Evolutionary conservation across 83 land plant genomes (phyloP).

Genomic region (Thuja plicata): DNA sequence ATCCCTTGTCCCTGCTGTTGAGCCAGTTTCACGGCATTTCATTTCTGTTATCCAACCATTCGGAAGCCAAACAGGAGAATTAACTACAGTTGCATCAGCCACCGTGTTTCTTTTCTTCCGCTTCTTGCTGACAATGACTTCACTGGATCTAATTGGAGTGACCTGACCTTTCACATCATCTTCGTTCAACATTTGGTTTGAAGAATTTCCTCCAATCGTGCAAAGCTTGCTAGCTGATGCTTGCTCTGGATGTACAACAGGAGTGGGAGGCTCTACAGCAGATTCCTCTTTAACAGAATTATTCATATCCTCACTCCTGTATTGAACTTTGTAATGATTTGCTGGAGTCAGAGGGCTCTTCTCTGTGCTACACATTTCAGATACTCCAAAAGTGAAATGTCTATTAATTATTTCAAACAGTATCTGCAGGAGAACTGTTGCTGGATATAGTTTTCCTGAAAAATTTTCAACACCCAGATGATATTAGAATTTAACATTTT

Average conservation of each 20-base stretch:
- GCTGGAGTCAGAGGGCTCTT: not conserved
- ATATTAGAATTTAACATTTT: not conserved
- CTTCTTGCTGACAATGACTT: not conserved
- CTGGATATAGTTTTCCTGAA: not conserved
- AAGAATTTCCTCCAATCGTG: not conserved
- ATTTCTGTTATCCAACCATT: constrained; percentile 21
- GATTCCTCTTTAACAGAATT: not conserved
- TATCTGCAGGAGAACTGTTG: not conserved
- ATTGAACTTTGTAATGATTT: not conserved
- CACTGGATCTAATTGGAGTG: not conserved
- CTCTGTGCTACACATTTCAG: not conserved
- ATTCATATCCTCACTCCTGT: not conserved
- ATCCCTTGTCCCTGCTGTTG: constrained; percentile 26
- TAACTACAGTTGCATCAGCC: not conserved
- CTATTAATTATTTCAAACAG: not conserved
- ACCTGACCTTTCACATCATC: not conserved
- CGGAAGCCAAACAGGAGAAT: constrained; percentile 18
- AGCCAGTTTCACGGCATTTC: constrained; percentile 15
- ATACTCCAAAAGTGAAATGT: not conserved
- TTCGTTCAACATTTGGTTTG: not conserved
- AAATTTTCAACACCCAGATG: not conserved
- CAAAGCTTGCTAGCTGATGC: not conserved
- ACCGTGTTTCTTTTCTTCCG: not conserved
- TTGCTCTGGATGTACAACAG: not conserved
- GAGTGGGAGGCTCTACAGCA: not conserved